These are phyloP conservation scores for Flaveria ramosissima DNA, from an alignment of 129 eudicot species.

Conservation along the genomic window DNA sequence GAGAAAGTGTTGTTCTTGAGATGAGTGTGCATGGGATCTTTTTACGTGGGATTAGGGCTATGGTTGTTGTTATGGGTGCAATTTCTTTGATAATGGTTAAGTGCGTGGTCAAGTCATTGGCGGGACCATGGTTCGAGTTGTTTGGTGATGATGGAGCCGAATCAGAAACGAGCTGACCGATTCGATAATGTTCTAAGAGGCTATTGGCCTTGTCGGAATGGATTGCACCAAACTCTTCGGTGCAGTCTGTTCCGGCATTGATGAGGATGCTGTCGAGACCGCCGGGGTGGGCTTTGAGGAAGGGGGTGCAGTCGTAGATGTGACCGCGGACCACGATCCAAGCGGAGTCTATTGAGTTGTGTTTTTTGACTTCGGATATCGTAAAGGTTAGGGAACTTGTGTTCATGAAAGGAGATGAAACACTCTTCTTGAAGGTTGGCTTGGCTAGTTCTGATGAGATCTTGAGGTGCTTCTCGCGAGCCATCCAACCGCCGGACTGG, in stretches of 20 bases:
- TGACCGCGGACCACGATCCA: conserved; percentile 98
- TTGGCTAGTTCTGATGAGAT: conserved; percentile 40
- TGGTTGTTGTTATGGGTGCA: conserved; percentile 26
- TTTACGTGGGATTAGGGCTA: conserved; percentile 69
- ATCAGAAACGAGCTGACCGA: conserved; percentile 70
- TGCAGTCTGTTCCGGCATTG: conserved; percentile 93
- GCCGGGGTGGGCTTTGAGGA: conserved; percentile 93
- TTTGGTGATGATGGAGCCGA: conserved; percentile 67
- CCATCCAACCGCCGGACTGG: conserved; percentile 99
- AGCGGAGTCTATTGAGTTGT: conserved; percentile 74
- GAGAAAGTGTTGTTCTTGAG: conserved; percentile 57
- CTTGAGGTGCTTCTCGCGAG: conserved; percentile 67
- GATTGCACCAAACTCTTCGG: conserved; percentile 91
- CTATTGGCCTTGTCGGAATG: conserved; percentile 90
- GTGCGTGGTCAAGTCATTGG: conserved; percentile 21
- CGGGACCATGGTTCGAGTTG: conserved; percentile 68
- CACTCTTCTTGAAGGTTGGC: conserved; percentile 61
- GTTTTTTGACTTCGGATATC: conserved; percentile 71
- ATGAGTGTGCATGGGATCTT: conserved; percentile 72
- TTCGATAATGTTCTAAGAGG: conserved; percentile 61
- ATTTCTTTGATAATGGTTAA: conserved; percentile 66
- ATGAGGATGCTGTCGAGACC: conserved; percentile 87
- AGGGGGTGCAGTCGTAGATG: conserved; percentile 75
- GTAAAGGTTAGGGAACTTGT: conserved; percentile 52
- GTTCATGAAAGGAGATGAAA: conserved; percentile 88